Evolutionary conservation across 805 yeast species (phyloP).

Genomic region (Clavispora santaluciae): DNA sequence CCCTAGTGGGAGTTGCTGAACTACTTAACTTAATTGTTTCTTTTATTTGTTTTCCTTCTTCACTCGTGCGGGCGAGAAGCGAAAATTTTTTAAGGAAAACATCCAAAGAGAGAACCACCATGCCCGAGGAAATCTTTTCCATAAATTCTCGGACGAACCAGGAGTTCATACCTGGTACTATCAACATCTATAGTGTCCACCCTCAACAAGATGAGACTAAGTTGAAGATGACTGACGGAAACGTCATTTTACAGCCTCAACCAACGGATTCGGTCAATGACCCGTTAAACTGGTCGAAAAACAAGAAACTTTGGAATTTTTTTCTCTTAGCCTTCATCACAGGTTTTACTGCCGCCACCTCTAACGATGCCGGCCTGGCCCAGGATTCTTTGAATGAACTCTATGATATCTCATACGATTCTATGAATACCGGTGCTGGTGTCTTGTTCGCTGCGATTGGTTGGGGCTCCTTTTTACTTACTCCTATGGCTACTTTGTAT

Average conservation of each 20-base stretch:
- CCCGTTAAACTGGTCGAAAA: conserved; percentile 40
- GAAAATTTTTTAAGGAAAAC: too few relatives aligned
- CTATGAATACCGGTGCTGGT: conserved; percentile 80
- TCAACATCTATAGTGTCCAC: conserved; percentile 12
- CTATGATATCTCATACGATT: conserved; percentile 59
- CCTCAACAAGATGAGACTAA: conserved; percentile 7
- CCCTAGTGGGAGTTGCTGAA: not conserved
- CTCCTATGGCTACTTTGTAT: conserved; percentile 64
- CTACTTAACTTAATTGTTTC: not conserved
- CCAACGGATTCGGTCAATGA: conserved; percentile 48
- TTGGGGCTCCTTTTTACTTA: conserved; percentile 55
- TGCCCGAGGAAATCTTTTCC: conserved; percentile 5
- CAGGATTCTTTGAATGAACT: conserved; percentile 60
- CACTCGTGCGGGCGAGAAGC: not conserved
- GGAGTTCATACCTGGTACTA: conserved; percentile 17
- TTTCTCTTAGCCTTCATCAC: conserved; percentile 48
- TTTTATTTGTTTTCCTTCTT: not conserved
- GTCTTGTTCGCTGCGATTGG: conserved; percentile 69
- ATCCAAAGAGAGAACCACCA: not conserved
- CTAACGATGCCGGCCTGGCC: conserved; percentile 70
- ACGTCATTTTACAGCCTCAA: conserved; percentile 42
- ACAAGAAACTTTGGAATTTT: conserved; percentile 36
- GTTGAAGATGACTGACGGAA: conserved; percentile 18
- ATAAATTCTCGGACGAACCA: conserved; percentile 12
- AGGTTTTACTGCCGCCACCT: conserved; percentile 66